Base-by-base conservation (phyloP, 2,329 filamentous ascomycete species). In the Penicillium fuscoglaucum region DNA sequence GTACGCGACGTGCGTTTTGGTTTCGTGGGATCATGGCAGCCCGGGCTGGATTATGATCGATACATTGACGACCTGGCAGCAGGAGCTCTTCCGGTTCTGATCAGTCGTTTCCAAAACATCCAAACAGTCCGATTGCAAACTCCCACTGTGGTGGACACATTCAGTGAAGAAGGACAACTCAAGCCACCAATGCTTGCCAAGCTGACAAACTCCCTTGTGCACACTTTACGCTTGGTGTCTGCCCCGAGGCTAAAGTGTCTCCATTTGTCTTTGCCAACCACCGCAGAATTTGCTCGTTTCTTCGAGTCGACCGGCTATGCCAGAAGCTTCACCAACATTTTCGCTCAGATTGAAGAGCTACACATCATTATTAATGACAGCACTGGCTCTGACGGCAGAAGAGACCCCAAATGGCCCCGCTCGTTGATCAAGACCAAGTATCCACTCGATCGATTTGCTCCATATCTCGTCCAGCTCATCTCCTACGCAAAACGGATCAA, bases 231-330 rank as follows among this genome's bases (percentile, higher is more conserved):
- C 24, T 47, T 35, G 5, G 31, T 53, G 12, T 2, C 51, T 15
- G 12, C 47, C 12, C 21, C 51, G 5, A 28, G 12, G 15, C 41
- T 53, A 17, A 53, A 10, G 19, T 53, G 29, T 7, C 31, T 53
- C 3, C 29, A 53, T 28, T 2, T 53, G 4, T 28, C 41, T 9
- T 1, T 53, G 40, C 51, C 51, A 12, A 45, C 43, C 17, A 46
- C 51, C 8, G 41, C 41, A 1, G 51, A 53, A 33, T 53, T 53
- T 24, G 29, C 19, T 15, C 51, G 51, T 46, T 53, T 53, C 51
- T 53, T 53, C 7, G 5, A 28, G 15, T 19, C 19, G 10, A 19
- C 39, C 8, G 17, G 41, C 10, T 47, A 46, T 12, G 17, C 51
- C 7, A 35, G 6, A 7, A 2, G 21, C 17, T 46, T 53, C 12